Base-by-base conservation (phyloP, 139 green algal species). In the Desmodesmus armatus region DNA sequence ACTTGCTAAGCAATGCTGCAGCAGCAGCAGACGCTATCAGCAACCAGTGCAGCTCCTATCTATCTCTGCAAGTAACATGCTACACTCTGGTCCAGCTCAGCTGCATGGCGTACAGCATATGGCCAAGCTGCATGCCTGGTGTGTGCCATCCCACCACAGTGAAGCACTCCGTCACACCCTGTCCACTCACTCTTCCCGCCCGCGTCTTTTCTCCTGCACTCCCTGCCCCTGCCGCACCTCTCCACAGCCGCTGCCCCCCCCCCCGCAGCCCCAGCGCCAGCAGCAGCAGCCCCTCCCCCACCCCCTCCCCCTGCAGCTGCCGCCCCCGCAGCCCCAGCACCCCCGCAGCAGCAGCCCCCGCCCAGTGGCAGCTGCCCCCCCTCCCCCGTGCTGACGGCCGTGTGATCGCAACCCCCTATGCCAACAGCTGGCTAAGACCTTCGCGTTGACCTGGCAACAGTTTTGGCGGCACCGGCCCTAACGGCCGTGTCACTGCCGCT, bases 361-460 rank as follows among this genome's bases (percentile, higher is more conserved):
- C 92, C 1, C 58, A 95, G 9, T n/a, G 86, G 0, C 58, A 93
- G 2, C 67, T 90, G 2, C 81, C 92, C 17, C 85, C 92, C 27
- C 83, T 67, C 37, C 58, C 86, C 3, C 90, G 92, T n/a, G 85
- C 92, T 23, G 94, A 98, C 74, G 94, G 95, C 43, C 92, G 96
- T 73, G 86, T 99, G 44, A 94, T 99, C 49, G 97, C 97, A 33
- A 99, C 97, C 1, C 97, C 97, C 33, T 99, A 99, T 85, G 97
- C 97, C 43, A 99, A 99, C 98, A 99, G 91, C 95, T 98, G 47
- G 97, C 97, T 39, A 98, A 98, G 91, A 99, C 25, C 89, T 98
- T 58, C 65, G 89, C 17, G 94, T 99, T 5, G 95, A 98, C 89
- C 92, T 99, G 49, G 87, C 90, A 15, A 94, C 87, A 25, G 65